Evolutionary conservation across 495 filamentous ascomycete species (phyloP), one percentile per base, ranked within the genome.

Genomic region (Hypomontagnella monticulosa): DNA sequence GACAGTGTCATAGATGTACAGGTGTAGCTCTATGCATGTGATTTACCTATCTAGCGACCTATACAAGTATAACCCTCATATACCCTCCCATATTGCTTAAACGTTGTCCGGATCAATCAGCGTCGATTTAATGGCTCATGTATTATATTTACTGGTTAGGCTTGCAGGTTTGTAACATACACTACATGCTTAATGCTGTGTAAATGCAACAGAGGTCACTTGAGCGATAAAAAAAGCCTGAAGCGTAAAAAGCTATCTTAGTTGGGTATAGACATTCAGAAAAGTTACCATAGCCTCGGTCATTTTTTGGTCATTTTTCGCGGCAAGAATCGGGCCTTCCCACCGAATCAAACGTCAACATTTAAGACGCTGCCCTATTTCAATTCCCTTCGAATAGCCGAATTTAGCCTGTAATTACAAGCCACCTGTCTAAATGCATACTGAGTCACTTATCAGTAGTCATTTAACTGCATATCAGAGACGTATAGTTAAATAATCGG

Each of bases 351-450:
- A 30, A 53, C 30, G 44, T 62, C 52, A 47, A 46, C 11, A 41
- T 56, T 50, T 10, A 30, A 61, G 54, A 7, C 10, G 38, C 53
- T 42, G 38, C 57, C 57, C 44, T 57, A 61, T 57, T 47, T 33
- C 3, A 51, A 32, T 41, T 52, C 57, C 58, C 51, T 42, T 58
- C 46, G n/a, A 40, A 38, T 15, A 62, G 53, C 59, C 65, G 65
- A 63, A 59, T 68, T 68, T 68, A 68, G 65, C 65, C 65, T 68
- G 54, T 68, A 59, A 63, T 49, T 68, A 50, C 55, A 63, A 46
- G 10, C 46, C 27, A 20, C 12, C 32, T 19, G 20, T 12, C 38
- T 57, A 54, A 56, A 15, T 55, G 54, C 59, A 59, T 55, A 44
- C 16, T 15, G 19, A 15, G 37, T 36, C 32, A 50, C 33, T 57